phyloP scores from a whole-genome alignment of 1,284 basidiomycete genomes.

The Mycena citricolor region DNA sequence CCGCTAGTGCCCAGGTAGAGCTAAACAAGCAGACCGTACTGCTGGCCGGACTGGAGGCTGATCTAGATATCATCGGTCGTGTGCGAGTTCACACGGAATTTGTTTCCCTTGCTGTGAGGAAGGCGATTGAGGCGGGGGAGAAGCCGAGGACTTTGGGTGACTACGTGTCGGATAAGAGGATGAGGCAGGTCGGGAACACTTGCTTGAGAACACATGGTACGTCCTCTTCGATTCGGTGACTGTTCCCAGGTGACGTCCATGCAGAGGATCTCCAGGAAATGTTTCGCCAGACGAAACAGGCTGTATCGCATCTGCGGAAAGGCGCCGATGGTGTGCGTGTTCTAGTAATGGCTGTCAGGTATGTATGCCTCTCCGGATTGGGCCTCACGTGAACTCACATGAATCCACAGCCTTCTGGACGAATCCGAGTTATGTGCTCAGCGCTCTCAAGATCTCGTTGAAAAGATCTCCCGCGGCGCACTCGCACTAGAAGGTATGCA shows the following conservation, averaged over 20 bases:
- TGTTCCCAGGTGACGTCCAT: constrained; percentile 3
- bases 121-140: constrained; percentile 67
- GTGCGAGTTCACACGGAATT: constrained; percentile 74
- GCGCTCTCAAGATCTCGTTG: constrained; percentile 56
- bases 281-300: constrained; percentile 53
- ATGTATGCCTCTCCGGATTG: constrained; percentile 25
- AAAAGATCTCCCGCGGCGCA: constrained; percentile 55
- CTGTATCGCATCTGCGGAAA: constrained; percentile 53
- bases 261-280: constrained; percentile 57
- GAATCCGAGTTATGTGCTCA: constrained; percentile 56
- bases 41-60: constrained; percentile 61
- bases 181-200: constrained; percentile 75
- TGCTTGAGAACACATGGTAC: constrained; percentile 70
- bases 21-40: constrained; percentile 62
- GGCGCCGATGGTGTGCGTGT: constrained; percentile 61
- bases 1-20: constrained; percentile 53
- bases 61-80: constrained; percentile 64
- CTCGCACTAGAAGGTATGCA: constrained; percentile 52
- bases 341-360: constrained; percentile 51
- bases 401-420: constrained; percentile 47
- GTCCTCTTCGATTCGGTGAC: constrained; percentile 25
- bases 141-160: constrained; percentile 71
- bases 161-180: constrained; percentile 75
- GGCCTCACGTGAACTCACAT: constrained; percentile 12
- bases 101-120: constrained; percentile 60